These are phyloP conservation scores for Achaetomiella virescens DNA, from an alignment of 495 filamentous ascomycete species.

Conservation along the genomic window DNA sequence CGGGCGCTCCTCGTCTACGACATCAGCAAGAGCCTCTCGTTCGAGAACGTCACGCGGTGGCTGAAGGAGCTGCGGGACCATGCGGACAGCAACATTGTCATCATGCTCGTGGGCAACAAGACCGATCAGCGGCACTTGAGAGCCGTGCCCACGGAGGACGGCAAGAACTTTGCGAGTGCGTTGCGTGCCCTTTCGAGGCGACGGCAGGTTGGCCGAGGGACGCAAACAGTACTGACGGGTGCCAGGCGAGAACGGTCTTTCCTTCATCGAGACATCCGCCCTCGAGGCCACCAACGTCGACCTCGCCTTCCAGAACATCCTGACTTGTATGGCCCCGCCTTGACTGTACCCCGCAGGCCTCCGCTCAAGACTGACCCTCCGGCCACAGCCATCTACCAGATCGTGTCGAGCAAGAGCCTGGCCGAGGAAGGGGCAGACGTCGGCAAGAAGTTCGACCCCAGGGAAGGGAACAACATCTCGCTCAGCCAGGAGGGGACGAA, in stretches of 20 bases:
- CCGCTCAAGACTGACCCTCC: neutral
- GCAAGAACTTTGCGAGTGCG: slow-evolving; percentile 96
- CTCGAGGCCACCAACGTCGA: slow-evolving; percentile 99
- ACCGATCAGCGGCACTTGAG: slow-evolving; percentile 98
- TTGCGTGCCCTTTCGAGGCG: slow-evolving; percentile 8
- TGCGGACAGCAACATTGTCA: slow-evolving; percentile 98
- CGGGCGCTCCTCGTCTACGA: slow-evolving; percentile 98
- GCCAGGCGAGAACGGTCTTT: slow-evolving; percentile 86
- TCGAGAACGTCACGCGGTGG: slow-evolving; percentile 98
- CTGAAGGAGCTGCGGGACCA: slow-evolving; percentile 97
- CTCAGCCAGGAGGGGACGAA: slow-evolving; percentile 65
- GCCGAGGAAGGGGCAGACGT: slow-evolving; percentile 72
- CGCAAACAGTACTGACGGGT: slow-evolving; percentile 13
- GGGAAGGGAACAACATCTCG: slow-evolving; percentile 62
- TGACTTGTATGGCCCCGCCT: slow-evolving; percentile 67
- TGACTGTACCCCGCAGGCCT: neutral
- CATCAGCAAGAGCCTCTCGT: slow-evolving; percentile 98
- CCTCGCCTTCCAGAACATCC: slow-evolving; percentile 98
- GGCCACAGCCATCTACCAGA: slow-evolving; percentile 90
- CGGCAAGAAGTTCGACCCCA: slow-evolving; percentile 32
- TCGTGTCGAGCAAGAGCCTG: slow-evolving; percentile 94
- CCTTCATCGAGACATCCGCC: slow-evolving; percentile 98
- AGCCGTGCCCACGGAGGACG: slow-evolving; percentile 96
- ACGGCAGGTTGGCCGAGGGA: neutral
- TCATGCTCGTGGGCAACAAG: slow-evolving; percentile 99